Base-by-base conservation (phyloP, 306 rosid species). In the Hippophae tibetana region DNA sequence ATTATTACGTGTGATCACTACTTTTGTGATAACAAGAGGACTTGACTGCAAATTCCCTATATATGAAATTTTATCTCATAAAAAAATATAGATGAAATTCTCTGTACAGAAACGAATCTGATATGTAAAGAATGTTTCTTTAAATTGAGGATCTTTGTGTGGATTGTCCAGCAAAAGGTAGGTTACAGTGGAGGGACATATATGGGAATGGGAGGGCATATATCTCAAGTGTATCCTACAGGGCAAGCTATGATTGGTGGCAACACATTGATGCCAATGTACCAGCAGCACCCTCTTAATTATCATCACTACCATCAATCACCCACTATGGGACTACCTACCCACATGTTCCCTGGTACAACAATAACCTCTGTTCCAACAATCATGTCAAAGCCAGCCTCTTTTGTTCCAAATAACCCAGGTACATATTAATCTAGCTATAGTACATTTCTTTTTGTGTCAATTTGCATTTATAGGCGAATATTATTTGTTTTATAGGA, bases 231-330 rank as follows among this genome's bases (percentile, higher is more conserved):
- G 74, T 78, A 80, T 51, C 87, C 84, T 2, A 5, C 50, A 31
- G 81, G 90, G 47, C 89, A 85, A 42, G 69, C 67, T 46, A 74
- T 82, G 40, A 69, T 85, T 41, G 84, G 90, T 38, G 86, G 64
- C 7, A 88, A 80, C 75, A 66, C 89, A 56, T 2, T 79, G 90
- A 85, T 89, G 89, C 88, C 94, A 2, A 73, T 80, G 82, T 85
- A 84, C 81, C 96, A 89, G 9, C 43, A 72, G 5, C 38, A 31
- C 38, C 38, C 38, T 31, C 38, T 31, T 31, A 31, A 31, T 31
- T 31, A 31, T 31, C 85, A 81, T 68, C 93, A 78, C 47, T 80
- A 62, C 72, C 90, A 82, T 63, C 87, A 75, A 76, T 67, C 86
- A 10, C 86, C 81, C 44, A 76, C 90, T 6, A 69, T 82, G 90